Evolutionary conservation across 192 early-diverging fungal species (phyloP).

Genomic region (Kickxella alabastrina): DNA sequence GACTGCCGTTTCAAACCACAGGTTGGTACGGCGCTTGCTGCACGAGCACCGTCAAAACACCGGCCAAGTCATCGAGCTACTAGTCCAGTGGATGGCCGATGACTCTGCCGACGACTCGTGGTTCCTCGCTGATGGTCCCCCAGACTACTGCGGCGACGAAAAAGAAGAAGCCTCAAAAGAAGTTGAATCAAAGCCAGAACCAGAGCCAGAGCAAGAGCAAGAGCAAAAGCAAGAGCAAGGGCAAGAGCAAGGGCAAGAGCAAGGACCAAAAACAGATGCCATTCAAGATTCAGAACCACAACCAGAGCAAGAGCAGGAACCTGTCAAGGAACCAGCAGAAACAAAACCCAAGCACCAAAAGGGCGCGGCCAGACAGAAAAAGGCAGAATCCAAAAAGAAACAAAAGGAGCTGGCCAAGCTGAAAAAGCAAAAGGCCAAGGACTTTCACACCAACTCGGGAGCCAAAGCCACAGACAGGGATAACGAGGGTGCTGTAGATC

Average conservation of each 20-base stretch:
- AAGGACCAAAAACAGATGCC: background rate
- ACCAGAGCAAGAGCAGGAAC: background rate
- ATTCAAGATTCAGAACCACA: background rate
- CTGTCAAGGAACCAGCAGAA: background rate
- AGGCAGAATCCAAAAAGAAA: constrained; percentile 9
- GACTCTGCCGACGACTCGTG: constrained; percentile 10
- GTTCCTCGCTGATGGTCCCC: constrained; percentile 23
- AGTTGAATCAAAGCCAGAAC: background rate
- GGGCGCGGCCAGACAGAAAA: constrained; percentile 10
- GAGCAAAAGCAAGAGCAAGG: background rate
- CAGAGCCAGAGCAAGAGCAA: background rate
- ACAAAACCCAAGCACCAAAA: background rate
- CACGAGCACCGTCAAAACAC: constrained; percentile 43
- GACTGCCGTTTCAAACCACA: constrained; percentile 51
- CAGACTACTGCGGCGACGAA: constrained; percentile 23
- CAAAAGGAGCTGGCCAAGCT: constrained; percentile 20
- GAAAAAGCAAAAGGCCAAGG: constrained; percentile 8
- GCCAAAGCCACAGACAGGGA: background rate
- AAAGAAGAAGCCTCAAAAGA: too few species aligned
- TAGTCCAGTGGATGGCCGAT: constrained; percentile 47
- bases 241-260: background rate
- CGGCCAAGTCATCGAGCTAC: constrained; percentile 54
- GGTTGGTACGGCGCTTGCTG: constrained; percentile 52
- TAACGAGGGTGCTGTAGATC: background rate
- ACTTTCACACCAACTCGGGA: background rate